Evolutionary conservation across 2,329 filamentous ascomycete species (phyloP), one percentile per base, ranked within the genome.

Genomic region (Penicillium sp.): DNA sequence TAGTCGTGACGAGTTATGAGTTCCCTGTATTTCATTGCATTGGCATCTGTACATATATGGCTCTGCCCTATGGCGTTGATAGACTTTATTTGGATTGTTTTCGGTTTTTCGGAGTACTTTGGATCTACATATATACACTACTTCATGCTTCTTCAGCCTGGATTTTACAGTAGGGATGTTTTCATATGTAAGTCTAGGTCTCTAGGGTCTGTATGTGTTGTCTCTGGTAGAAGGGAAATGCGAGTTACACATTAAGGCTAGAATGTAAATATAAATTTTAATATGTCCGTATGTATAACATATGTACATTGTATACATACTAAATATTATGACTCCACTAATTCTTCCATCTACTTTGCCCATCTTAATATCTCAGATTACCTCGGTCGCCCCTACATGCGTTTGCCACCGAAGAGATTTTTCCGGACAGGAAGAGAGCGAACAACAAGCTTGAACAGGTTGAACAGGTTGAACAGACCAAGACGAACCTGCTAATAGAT

Each of bases 1-100:
- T 43, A 40, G 47, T 38, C 63, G 70, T 39, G 74, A 79, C 61
- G 79, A 81, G 61, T 65, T 81, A 56, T 79, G 63, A 69, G 20
- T 40, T 53, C 44, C 18, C n/a, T 34, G 35, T 37, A 58, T 59
- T 42, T 46, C 38, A 35, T 49, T 55, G 53, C 58, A 60, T 61
- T 45, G 16, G 53, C 52, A 61, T 56, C 43, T 64, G 58, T 61
- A 63, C 42, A 64, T 61, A 62, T 42, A 57, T 56, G 53, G 37
- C 43, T 40, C 46, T 53, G 34, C 14, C 35, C 16, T 50, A 48
- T 53, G 61, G 59, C 57, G 57, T 64, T 63, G 32, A 47, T 51
- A 53, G 51, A 45, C 31, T 56, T 45, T 50, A 49, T 35, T n/a
- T 42, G 47, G 18, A n/a, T 39, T 40, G 13, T 31, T 46, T 50